These are phyloP conservation scores for Ceriops decandra DNA, from an alignment of 345 rosid species.

Conservation along the genomic window DNA sequence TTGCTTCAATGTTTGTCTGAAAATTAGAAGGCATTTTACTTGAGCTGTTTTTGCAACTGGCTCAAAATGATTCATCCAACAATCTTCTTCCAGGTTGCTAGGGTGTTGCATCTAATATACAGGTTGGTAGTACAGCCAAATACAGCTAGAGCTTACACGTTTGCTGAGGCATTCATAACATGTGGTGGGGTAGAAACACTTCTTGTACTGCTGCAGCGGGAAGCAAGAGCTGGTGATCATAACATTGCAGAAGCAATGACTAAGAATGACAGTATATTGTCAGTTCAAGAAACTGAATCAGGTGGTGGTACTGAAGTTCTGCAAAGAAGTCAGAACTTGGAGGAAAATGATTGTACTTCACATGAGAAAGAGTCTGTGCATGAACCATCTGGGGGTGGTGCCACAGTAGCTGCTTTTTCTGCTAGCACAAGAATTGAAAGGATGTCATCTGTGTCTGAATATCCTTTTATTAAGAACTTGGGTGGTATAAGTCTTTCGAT, in stretches of 20 bases:
- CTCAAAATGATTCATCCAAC: conserved; percentile 14
- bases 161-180: conserved; percentile 74
- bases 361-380: conserved; percentile 37
- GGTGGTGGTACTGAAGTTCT: conserved; percentile 26
- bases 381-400: conserved; percentile 30
- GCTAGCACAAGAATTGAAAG: conserved; percentile 44
- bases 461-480: conserved; percentile 45
- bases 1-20: not conserved
- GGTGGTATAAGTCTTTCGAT: conserved; percentile 97
- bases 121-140: conserved; percentile 95
- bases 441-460: conserved; percentile 61
- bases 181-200: conserved; percentile 95
- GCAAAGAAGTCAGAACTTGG: conserved; percentile 38
- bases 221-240: conserved; percentile 82
- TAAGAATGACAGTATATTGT: conserved; percentile 34
- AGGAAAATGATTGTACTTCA: conserved; percentile 34
- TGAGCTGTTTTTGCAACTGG: conserved; percentile 2
- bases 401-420: conserved; percentile 37
- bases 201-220: conserved; percentile 91
- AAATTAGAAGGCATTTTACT: conserved; percentile 1
- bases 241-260: conserved; percentile 32
- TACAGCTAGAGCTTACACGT: conserved; percentile 63
- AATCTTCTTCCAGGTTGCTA: conserved; percentile 61
- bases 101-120: conserved; percentile 85
- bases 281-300: conserved; percentile 38